Base-by-base conservation (phyloP, 1,139 yeast genomes). In the Geotrichum restrictum region DNA sequence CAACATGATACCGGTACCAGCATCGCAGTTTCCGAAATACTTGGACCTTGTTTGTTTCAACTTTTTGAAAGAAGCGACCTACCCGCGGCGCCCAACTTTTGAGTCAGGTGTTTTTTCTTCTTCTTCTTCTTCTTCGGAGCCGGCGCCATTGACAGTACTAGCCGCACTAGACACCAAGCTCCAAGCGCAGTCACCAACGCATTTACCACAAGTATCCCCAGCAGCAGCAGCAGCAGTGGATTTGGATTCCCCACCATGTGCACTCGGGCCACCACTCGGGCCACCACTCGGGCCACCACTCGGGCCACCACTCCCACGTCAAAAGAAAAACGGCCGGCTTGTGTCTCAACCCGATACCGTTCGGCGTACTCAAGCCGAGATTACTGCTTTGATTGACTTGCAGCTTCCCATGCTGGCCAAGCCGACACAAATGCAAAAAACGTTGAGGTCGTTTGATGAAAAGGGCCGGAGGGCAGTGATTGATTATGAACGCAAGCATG, bases 371-470 rank as follows among this genome's bases (percentile, higher is more conserved):
- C 41, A 48, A 11, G 48, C 47, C 33, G 56, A 54, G 33, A 48
- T 50, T 36, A 55, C 55, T 19, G 40, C 39, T 5, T 31, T 48
- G 34, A 34, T 52, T 4, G 53, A 44, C n/a, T 39, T 45, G 29
- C 55, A 55, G 32, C 53, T 68, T 18, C 55, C 58, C 14, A 57
- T 57, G 27, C 56, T 69, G 21, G 61, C 60, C 2, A 59, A 61
- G 16, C 71, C 73, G 1, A 59, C 62, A 16, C 47, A 55, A 14
- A 52, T 62, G 13, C 72, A 69, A 49, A 45, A 53, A 16, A 44
- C 55, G 24, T 53, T 69, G 45, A 55, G 73, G 13, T 42, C 46
- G 36, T 56, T 62, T 14, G 60, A 62, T 42, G 54, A 55, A 32
- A 58, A 57, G 41, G 69, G 64, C 29, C 49, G 51, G 19, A 37